Base-by-base conservation (phyloP, 148 eudicot genomes). In the Chenopodium formosanum region DNA sequence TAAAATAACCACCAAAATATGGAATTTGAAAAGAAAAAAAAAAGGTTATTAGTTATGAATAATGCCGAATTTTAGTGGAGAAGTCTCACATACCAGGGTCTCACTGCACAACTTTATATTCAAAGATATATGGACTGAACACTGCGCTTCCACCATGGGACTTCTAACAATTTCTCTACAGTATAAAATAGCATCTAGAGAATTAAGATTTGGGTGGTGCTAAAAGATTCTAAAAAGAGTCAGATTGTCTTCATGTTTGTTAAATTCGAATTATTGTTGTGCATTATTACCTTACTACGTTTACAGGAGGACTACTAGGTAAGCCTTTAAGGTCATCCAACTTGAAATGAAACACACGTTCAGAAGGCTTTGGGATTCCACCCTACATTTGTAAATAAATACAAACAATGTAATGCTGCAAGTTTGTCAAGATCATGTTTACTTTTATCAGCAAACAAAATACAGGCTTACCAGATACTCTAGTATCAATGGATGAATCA, bases 101-200 rank as follows among this genome's bases (percentile, higher is more conserved):
- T 91, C 91, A 81, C 88, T 90, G 87, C 86, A 81, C 73, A 94
- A 89, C 86, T 90, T 91, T 19, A 92, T 89, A 40, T 92, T 92
- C 82, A 92, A 89, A 89, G 94, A 90, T 73, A 94, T 83, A 83
- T 94, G 98, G 74, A 92, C 98, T 8, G 91, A 92, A 87, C 98
- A 94, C 76, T 94, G 98, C 63, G 94, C 98, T 89, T 94, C 97
- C 83, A 92, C 95, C 98, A 94, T 94, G 75, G 95, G 97, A 85
- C 97, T 92, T 70, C 85, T 87, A 70, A 94, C 98, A 89, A 91
- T 86, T 88, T 94, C 98, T 87, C 98, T 94, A 86, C 88, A 90
- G 79, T 40, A 52, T 81, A 60, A 88, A 47, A 4, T 16, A 37
- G 70, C 62, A 34, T 17, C 56, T 40, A 9, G 1, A 4, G 9